Evolutionary conservation across 2,329 filamentous ascomycete genomes (phyloP).

Genomic region (Diaporthe caulivora): DNA sequence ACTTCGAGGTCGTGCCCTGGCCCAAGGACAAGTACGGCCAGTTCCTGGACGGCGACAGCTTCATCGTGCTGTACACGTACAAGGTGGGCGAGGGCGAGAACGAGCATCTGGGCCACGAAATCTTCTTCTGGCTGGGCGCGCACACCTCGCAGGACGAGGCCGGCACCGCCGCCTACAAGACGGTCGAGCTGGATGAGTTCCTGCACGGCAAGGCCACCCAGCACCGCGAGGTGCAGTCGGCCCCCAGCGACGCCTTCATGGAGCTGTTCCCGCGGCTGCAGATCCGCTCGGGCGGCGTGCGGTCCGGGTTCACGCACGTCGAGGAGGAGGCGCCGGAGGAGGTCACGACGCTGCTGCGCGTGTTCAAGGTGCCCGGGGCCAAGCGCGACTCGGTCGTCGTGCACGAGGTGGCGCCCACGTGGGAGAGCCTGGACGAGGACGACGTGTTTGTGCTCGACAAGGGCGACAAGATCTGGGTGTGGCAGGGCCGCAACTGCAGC

Average conservation of each 20-base stretch:
- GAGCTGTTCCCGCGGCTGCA: constrained; percentile 70
- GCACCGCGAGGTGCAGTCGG: constrained; percentile 72
- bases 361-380: constrained; percentile 70
- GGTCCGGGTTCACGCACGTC: constrained; percentile 74
- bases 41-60: constrained; percentile 78
- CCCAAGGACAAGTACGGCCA: constrained; percentile 67
- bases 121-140: constrained; percentile 78
- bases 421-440: constrained; percentile 72
- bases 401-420: constrained; percentile 72
- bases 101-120: constrained; percentile 67
- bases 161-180: constrained; percentile 78
- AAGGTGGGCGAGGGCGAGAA: constrained; percentile 57
- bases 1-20: constrained; percentile 74
- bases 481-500: constrained; percentile 74
- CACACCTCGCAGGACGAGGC: constrained; percentile 78
- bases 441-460: constrained; percentile 76
- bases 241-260: constrained; percentile 71
- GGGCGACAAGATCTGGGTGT: constrained; percentile 75
- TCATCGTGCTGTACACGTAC: constrained; percentile 73
- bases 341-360: constrained; percentile 66
- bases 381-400: constrained; percentile 67
- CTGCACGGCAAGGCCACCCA: constrained; percentile 72
- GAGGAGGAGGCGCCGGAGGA: constrained; percentile 58
- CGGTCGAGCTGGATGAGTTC: constrained; percentile 77
- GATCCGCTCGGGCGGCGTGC: constrained; percentile 72